Evolutionary conservation across 1,284 basidiomycete species (phyloP).

Genomic region (Rhodotorula sp.): DNA sequence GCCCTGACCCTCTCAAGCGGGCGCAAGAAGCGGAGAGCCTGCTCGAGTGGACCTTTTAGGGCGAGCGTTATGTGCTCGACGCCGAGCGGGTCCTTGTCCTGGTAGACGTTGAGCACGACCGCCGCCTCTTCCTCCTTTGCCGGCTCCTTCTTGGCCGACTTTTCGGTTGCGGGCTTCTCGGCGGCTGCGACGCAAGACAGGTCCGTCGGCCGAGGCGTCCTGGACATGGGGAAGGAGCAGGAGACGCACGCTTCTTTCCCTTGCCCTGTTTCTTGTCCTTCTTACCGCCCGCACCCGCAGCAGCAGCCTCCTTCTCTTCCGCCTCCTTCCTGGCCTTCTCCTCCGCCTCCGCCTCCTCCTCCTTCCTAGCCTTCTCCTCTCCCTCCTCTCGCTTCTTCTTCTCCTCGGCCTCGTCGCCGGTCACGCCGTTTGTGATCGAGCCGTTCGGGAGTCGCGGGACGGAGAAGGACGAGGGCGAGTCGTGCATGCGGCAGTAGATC

Average conservation of each 20-base stretch:
- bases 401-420: slow-evolving; percentile 21
- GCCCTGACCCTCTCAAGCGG: slow-evolving; percentile 62
- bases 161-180: slow-evolving; percentile 14
- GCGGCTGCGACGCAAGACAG: slow-evolving; percentile 50
- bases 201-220: not conserved
- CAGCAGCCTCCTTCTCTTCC: slow-evolving; percentile 60
- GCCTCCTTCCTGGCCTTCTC: slow-evolving; percentile 57
- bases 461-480: slow-evolving; percentile 59
- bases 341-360: slow-evolving; percentile 2
- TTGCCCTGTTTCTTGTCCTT: slow-evolving; percentile 74
- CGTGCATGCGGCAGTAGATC: slow-evolving; percentile 73
- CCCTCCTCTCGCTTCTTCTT: slow-evolving; percentile 18
- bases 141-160: slow-evolving; percentile 1
- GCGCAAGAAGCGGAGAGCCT: slow-evolving; percentile 70
- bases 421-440: slow-evolving; percentile 27
- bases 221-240: not conserved
- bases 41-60: slow-evolving; percentile 67
- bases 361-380: slow-evolving; percentile 3
- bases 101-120: slow-evolving; percentile 14
- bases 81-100: slow-evolving; percentile 81
- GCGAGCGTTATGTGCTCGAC: slow-evolving; percentile 62
- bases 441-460: not conserved
- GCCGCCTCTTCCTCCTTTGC: not conserved
- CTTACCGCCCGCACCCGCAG: slow-evolving; percentile 64
- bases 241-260: slow-evolving; percentile 60